Evolutionary conservation across 75 land plant species (phyloP), one percentile per base, ranked within the genome.

Genomic region (Pinus taeda): DNA sequence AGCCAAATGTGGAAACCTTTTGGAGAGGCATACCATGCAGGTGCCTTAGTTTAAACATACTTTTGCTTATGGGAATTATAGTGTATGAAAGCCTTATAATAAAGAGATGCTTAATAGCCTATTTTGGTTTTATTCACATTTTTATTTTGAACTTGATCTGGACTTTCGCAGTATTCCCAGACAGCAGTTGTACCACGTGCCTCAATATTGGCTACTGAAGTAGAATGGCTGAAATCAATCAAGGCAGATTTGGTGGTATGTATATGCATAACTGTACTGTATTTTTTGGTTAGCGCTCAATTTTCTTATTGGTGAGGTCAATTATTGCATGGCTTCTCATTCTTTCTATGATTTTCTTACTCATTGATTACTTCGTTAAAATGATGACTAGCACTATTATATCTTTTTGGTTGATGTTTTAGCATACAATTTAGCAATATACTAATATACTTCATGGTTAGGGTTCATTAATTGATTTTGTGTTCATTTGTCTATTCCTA

Each of bases 221-320:
- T 88, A 39, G 86, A 89, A 63, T 97, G 99, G 99, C 88, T 97
- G 56, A 86, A 83, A 69, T 89, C 95, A 60, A 94, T 95, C 79
- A 92, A 93, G 76, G 98, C 95, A 30, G 93, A 97, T 74, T 84
- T 97, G 85, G 99, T 97, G 98, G 99, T 96, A 81, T 57, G 76
- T 57, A 22, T 14, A 63, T 56, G 7, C 65, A 30, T 13, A 37
- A 4, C 67, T 74, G 12, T 56, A 74, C 15, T 57, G n/a, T 26
- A 55, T 74, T 45, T 33, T 5, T 3, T 73, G 15, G 20, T 73
- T 77, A 9, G 24, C 26, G 42, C 55, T 69, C 9, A n/a, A 42
- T 3, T 69, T 29, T 1, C 69, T 18, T 1, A 5, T 63, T 65
- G 2, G 8, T 33, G 36, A 65, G 29, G 15, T 12, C 14, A 65